Base-by-base conservation (phyloP, 371 early-diverging fungal species). In the Antonospora locustae region DNA sequence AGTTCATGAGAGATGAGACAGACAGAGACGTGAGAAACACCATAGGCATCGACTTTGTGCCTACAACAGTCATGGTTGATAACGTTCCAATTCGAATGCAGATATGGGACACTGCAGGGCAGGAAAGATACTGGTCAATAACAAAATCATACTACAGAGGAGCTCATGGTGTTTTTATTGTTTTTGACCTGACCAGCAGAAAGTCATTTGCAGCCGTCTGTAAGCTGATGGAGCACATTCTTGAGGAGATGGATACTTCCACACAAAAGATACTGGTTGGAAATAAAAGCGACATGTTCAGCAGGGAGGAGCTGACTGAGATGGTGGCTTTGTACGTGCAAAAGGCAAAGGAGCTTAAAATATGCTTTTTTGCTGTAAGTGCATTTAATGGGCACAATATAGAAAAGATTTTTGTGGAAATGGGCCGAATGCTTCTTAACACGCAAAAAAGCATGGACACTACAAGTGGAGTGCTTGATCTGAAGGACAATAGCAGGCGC, bases 71-170 rank as follows among this genome's bases (percentile, higher is more conserved):
- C 24, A 55, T 82, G 60, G 81, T 88, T 67, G 83, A 86, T 65
- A 86, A 85, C 65, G 37, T 49, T 32, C 61, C 58, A 11, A 49
- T 72, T 7, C 50, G 59, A 43, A 45, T 72, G 29, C 64, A 70
- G 44, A 62, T 72, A 38, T 89, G 90, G 90, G 90, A 89, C 62
- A 89, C 90, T 12, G 89, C 89, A 19, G 87, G 85, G 50, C 88
- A 85, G 77, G 90, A 90, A 73, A 82, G 93, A 48, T 97, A 93
- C 78, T 88, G 90, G 72, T 84, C 85, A 6, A 80, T 97, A 37
- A 94, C 93, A 36, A 91, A 88, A 44, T 91, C 90, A 88, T 93
- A 90, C 66, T 95, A 91, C 75, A 82, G 92, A 55, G 93, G 92
- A 32, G 92, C 95, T n/a, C 93, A 97, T 75, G 93, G 93, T 75